Evolutionary conservation across 108 stramenopile genomes (phyloP), one percentile per base, ranked within the genome.

Genomic region (Nitzschia sp.): DNA sequence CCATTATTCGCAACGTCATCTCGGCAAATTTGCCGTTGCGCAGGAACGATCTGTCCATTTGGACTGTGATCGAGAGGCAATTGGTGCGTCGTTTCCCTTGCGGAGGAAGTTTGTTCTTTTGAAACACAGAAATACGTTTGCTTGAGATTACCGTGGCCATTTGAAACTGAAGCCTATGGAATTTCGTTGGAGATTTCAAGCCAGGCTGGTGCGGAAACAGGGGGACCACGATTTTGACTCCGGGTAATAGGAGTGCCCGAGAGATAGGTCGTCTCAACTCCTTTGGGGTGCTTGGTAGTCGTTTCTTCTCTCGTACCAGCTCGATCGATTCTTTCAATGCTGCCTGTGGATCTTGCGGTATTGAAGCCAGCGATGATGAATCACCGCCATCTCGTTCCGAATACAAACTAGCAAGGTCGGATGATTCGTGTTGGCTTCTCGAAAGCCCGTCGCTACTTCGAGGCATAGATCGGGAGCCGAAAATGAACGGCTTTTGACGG

Each of bases 191-290:
- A 4, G 69, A 38, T 35, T 66, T 70, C 13, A 33, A 51, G 46
- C 42, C 69, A 11, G 79, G 77, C 28, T 79, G 79, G 17, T 55
- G 49, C n/a, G 94, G 82, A 34, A 90, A 80, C 46, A 95, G 54
- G 18, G 94, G 94, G 19, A 92, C 91, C 33, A 84, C 83, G 25
- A 95, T 85, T 72, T 92, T 95, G 4, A 89, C 85, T 42, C 93
- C 89, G 17, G 72, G 64, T n/a, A 62, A 13, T 8, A 90, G 54
- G 0, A 60, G 55, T 35, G 72, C 18, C 11, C 77, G 71, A 30
- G 53, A 25, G 15, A 57, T 64, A 46, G 60, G 24, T 3, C 1
- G 11, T 19, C 17, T 34, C 4, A 18, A 28, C 4, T 4, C 24
- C 48, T 24, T 3, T 28, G 67, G 56, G 15, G 67, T 45, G 23